Base-by-base conservation (phyloP, 306 rosid species). In the Vigna nakashimae region DNA sequence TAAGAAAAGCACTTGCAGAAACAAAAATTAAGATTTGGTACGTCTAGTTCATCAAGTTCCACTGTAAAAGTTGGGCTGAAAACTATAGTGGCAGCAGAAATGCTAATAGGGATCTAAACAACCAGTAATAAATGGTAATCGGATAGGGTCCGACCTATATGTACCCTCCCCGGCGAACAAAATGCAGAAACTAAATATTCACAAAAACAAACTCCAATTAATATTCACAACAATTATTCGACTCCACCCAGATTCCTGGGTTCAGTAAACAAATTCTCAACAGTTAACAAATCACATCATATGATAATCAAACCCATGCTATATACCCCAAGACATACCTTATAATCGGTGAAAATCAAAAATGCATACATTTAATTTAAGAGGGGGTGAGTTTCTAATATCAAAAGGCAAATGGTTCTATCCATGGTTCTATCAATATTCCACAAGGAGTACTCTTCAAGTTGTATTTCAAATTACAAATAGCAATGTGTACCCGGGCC, bases 231-330 rank as follows among this genome's bases (percentile, higher is more conserved):
- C 63, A 70, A 51, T 17, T 30, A 9, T 70, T 17, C 32, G 51
- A 7, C 14, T 68, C 3, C 50, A 69, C 74, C 59, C 9, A 69
- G 58, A 28, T 48, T 69, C 43, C 49, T 48, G 58, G 45, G 15
- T 48, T 69, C 43, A 42, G 52, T 5, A 20, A 40, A 40, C 30
- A 65, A 65, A 20, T 40, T 42, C 9, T 68, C 38, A 24, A 67
- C 12, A 67, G 42, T 67, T 67, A 12, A 42, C 43, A 13, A 26
- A 45, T 46, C 6, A 24, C 56, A 22, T 13, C 34, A 69, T 42
- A 57, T 45, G 45, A 69, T 15, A 58, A 69, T 69, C 77, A 78
- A 62, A 58, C 51, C 66, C 3, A 40, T n/a, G 34, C 28, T 14
- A 46, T 24, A 45, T 59, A 63, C 66, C 45, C 22, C 32, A 71